Evolutionary conservation across 1,284 basidiomycete genomes (phyloP).

Genomic region (Gastroboletus turbinatus): DNA sequence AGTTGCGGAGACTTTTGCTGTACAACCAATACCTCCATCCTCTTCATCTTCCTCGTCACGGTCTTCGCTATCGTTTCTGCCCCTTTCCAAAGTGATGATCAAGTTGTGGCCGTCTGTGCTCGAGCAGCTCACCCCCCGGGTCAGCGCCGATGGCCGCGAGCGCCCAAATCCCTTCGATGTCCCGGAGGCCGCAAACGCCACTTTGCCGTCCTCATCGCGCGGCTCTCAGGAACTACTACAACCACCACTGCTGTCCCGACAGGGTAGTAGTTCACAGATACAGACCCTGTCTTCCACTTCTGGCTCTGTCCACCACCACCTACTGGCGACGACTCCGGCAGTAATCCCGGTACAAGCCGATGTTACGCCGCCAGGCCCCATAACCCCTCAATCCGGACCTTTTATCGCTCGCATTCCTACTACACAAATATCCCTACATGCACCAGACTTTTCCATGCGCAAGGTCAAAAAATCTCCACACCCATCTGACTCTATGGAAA

Average conservation of each 20-base stretch:
- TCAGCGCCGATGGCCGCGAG: constrained; percentile 50
- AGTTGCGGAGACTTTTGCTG: constrained; percentile 12
- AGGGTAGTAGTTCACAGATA: constrained; percentile 5
- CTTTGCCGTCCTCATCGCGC: constrained; percentile 32
- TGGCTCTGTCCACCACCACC: constrained; percentile 39
- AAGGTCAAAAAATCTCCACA: constrained; percentile 41
- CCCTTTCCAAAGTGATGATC: constrained; percentile 48
- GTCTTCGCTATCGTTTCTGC: constrained; percentile 20
- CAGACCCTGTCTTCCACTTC: constrained; percentile 12
- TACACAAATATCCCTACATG: constrained; percentile 75
- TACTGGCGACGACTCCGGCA: constrained; percentile 35
- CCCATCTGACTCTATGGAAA: constrained; percentile 35
- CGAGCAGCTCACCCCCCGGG: constrained; percentile 74
- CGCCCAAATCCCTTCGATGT: constrained; percentile 71
- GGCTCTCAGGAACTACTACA: constrained; percentile 6
- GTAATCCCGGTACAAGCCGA: constrained; percentile 31
- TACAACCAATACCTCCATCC: constrained; percentile 11
- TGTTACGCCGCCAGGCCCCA: constrained; percentile 35
- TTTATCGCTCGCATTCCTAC: constrained; percentile 64
- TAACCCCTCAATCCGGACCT: constrained; percentile 41
- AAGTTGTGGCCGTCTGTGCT: constrained; percentile 65
- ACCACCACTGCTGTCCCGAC: not conserved
- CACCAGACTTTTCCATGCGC: constrained; percentile 75
- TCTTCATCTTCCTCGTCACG: constrained; percentile 18
- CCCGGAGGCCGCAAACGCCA: constrained; percentile 27